Evolutionary conservation across 2,329 filamentous ascomycete species (phyloP).

Genomic region (Ascochyta pisi): DNA sequence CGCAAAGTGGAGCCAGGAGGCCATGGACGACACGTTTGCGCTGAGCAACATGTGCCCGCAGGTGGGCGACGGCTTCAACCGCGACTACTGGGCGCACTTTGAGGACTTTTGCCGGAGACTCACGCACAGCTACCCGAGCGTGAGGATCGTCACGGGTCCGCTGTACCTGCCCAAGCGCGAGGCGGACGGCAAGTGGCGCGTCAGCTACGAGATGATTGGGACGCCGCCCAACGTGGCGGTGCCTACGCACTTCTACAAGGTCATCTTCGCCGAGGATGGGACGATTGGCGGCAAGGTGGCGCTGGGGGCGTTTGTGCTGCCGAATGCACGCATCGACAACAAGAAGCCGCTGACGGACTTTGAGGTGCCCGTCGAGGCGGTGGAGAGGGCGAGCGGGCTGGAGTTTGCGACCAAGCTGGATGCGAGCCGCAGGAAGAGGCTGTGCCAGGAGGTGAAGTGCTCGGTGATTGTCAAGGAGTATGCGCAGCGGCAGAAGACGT

Average conservation of each 20-base stretch:
- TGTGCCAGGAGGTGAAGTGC: constrained; percentile 89
- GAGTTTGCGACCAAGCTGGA: constrained; percentile 88
- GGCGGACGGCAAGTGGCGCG: constrained; percentile 92
- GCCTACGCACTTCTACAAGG: constrained; percentile 99
- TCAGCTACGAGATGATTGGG: constrained; percentile 94
- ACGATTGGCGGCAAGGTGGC: constrained; percentile 70
- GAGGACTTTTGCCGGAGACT: constrained; percentile 94
- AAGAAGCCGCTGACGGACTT: constrained; percentile 88
- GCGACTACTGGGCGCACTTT: constrained; percentile 99
- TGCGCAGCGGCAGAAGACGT: constrained; percentile 62
- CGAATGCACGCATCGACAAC: constrained; percentile 88
- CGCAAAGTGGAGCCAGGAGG: constrained; percentile 90
- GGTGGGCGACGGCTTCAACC: constrained; percentile 97
- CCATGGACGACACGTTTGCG: constrained; percentile 95
- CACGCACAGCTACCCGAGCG: constrained; percentile 79
- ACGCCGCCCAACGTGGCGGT: constrained; percentile 92
- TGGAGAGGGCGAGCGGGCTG: constrained; percentile 89
- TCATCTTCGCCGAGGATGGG: constrained; percentile 93
- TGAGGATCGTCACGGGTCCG: constrained; percentile 91
- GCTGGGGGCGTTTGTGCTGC: constrained; percentile 91
- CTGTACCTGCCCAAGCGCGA: constrained; percentile 90
- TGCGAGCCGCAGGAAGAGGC: constrained; percentile 71
- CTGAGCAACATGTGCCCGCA: constrained; percentile 98
- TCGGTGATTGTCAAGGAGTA: constrained; percentile 84
- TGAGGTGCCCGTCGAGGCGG: constrained; percentile 89